Evolutionary conservation across 306 rosid species (phyloP).

Genomic region (Castanea sativa): DNA sequence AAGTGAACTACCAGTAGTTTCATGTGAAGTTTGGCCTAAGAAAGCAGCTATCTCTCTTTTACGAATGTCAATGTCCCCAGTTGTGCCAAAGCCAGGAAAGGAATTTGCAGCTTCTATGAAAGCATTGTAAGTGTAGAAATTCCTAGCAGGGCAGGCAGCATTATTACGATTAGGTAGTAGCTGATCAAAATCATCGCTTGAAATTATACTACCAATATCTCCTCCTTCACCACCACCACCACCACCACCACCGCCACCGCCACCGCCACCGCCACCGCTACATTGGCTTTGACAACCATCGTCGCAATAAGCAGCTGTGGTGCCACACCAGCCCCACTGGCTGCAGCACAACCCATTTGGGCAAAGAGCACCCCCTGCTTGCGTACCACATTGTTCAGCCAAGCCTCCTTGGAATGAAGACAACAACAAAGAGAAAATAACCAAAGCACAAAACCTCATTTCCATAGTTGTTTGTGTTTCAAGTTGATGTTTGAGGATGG

Average conservation of each 20-base stretch:
- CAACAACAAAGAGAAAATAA: background rate
- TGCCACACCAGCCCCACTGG: slow-evolving; percentile 42
- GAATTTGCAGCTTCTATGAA: slow-evolving; percentile 52
- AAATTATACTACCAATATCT: slow-evolving; percentile 25
- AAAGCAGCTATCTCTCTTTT: slow-evolving; percentile 71
- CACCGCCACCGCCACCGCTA: background rate
- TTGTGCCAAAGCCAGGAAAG: slow-evolving; percentile 43
- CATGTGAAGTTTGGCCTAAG: slow-evolving; percentile 75
- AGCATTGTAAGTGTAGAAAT: slow-evolving; percentile 53
- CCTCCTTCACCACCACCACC: background rate
- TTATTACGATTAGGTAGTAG: slow-evolving; percentile 60
- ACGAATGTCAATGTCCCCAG: slow-evolving; percentile 42
- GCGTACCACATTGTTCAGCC: slow-evolving; percentile 51
- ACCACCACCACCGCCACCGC: background rate
- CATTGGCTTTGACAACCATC: slow-evolving; percentile 52
- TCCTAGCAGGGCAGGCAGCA: slow-evolving; percentile 27
- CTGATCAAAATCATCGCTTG: slow-evolving; percentile 22
- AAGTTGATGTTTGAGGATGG: background rate
- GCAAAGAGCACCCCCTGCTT: slow-evolving; percentile 43
- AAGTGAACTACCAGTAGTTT: slow-evolving; percentile 42
- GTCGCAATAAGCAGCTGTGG: slow-evolving; percentile 25
- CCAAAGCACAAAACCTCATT: background rate
- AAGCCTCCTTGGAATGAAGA: slow-evolving; percentile 7
- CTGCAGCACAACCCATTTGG: slow-evolving; percentile 51
- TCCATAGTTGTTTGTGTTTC: background rate